Conservation (phyloP, 1,284 basidiomycete genomes). For the Lignosus rhinocerotis region DNA sequence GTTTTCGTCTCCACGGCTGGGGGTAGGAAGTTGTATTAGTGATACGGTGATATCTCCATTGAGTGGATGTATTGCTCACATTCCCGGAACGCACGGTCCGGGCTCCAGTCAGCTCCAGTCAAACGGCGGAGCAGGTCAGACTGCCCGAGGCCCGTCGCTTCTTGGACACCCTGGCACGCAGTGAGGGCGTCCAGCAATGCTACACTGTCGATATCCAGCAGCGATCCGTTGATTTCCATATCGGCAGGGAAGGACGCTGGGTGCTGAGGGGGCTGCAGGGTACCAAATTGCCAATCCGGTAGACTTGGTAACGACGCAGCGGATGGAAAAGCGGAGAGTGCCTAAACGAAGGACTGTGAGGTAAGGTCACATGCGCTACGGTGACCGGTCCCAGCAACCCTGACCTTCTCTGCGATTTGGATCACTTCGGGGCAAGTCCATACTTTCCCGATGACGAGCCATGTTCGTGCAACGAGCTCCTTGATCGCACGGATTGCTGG, state of each 20-base stretch:
- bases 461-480: conserved; percentile 65
- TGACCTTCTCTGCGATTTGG: conserved; percentile 58
- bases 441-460: conserved; percentile 67
- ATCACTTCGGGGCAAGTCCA: conserved; percentile 68
- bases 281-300: conserved; percentile 33
- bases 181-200: conserved; percentile 55
- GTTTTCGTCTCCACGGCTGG: conserved; percentile 66
- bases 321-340: conserved; percentile 18
- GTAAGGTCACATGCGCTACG: not conserved
- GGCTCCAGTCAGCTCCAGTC: conserved; percentile 60
- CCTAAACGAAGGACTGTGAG: conserved; percentile 4
- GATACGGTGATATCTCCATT: not conserved
- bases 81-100: conserved; percentile 72
- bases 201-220: conserved; percentile 53
- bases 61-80: conserved; percentile 51
- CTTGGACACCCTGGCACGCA: conserved; percentile 53
- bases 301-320: conserved; percentile 20
- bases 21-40: not conserved
- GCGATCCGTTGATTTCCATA: conserved; percentile 24
- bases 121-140: conserved; percentile 56
- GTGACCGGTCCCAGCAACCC: conserved; percentile 5
- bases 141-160: conserved; percentile 63
- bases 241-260: conserved; percentile 37
- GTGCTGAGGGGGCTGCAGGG: conserved; percentile 38
- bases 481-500: conserved; percentile 61